phyloP scores from a whole-genome alignment of 2,329 filamentous ascomycete genomes.

The Botrytis cinerea region DNA sequence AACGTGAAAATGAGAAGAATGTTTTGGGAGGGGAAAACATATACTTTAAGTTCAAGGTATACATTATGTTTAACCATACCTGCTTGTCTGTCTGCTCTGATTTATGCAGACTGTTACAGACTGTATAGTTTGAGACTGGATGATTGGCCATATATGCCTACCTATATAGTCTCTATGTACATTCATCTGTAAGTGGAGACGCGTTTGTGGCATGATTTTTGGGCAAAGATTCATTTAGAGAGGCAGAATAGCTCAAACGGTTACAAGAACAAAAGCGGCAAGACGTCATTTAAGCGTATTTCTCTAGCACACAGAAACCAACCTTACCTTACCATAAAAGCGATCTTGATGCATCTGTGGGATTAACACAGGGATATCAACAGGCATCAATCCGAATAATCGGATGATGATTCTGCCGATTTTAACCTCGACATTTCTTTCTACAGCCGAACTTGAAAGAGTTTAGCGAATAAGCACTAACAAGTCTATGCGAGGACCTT shows the following conservation, averaged over 20 bases:
- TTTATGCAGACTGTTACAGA: neutral
- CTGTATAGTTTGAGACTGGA: neutral
- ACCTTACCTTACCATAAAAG: neutral
- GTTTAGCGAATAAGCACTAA: neutral
- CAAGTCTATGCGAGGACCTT: neutral
- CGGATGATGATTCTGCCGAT: neutral
- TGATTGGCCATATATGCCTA: too few species aligned
- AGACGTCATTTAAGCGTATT: neutral
- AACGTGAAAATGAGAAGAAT: neutral
- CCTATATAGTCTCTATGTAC: too few species aligned
- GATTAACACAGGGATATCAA: neutral
- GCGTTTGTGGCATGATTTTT: neutral
- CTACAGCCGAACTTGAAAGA: neutral
- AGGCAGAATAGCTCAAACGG: too few species aligned
- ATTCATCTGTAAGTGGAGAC: neutral
- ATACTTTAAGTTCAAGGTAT: neutral
- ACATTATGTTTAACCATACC: neutral
- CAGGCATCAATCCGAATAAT: neutral
- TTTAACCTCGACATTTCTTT: neutral
- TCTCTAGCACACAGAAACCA: neutral
- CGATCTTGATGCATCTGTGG: neutral
- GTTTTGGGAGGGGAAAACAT: neutral
- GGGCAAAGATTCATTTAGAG: neutral
- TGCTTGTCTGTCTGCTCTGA: neutral
- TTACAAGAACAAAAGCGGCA: neutral